These are phyloP conservation scores for Neurospora sp. DNA, from an alignment of 495 filamentous ascomycete genomes.

Conservation along the genomic window DNA sequence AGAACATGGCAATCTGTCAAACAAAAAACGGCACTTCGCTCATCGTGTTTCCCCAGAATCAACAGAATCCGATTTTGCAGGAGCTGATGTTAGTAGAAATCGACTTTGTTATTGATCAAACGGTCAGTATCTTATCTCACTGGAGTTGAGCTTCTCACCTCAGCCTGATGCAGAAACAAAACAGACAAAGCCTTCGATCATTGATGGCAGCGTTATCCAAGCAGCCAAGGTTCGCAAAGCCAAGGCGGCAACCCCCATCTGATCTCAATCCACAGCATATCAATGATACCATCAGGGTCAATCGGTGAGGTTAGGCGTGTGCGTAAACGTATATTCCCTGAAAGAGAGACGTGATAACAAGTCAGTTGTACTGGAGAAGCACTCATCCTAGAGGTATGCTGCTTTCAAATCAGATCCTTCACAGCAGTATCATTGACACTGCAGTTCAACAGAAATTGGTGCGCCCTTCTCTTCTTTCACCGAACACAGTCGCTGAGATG, in stretches of 20 bases:
- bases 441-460: not conserved
- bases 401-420: not conserved
- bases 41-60: not conserved
- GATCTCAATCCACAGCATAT: not conserved
- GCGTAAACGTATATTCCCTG: not conserved
- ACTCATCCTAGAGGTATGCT: not conserved
- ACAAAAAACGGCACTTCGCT: not conserved
- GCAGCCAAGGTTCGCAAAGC: not conserved
- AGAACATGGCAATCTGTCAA: not conserved
- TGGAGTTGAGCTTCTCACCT: not conserved
- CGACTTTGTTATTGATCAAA: not conserved
- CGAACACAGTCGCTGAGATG: not conserved
- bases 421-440: not conserved
- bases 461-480: not conserved
- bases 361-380: not conserved
- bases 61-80: not conserved
- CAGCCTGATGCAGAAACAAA: not conserved
- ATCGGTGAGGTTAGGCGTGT: not conserved
- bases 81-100: not conserved
- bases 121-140: not conserved
- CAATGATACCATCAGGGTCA: not conserved
- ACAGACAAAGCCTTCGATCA: not conserved
- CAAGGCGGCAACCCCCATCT: not conserved
- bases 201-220: not conserved
- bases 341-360: not conserved